A percentile compares a stretch with the other conserved stretches of the same genome.
Evolutionary conservation across 2,329 filamentous ascomycete genomes (phyloP).

Genomic region (Neofusicoccum sp.): DNA sequence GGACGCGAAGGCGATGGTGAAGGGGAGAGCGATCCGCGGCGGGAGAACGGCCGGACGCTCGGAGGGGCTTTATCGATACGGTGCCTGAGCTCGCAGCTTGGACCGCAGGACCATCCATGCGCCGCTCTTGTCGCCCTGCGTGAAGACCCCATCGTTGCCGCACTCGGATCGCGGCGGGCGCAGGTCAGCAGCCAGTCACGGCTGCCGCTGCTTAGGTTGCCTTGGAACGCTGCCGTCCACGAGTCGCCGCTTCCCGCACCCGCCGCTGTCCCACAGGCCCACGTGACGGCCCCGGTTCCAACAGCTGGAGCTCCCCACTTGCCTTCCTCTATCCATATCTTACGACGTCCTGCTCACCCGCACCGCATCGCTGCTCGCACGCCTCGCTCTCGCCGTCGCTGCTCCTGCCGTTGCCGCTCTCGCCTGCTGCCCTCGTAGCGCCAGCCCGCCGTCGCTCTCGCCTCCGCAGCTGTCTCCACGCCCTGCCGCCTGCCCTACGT

Average conservation of each 20-base stretch:
- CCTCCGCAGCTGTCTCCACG: background rate
- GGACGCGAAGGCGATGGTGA: background rate
- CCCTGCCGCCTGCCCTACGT: conserved; percentile 7
- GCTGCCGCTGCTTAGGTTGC: background rate
- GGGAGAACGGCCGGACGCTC: background rate
- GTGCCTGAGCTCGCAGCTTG: conserved; percentile 10
- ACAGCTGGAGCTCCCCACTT: conserved; percentile 14
- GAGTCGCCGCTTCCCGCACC: conserved; percentile 1
- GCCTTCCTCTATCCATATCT: conserved; percentile 1
- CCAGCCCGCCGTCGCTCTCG: background rate
- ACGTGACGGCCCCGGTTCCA: background rate
- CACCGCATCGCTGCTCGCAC: background rate
- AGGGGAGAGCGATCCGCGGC: background rate
- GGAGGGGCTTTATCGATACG: background rate
- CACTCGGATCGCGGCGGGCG: background rate
- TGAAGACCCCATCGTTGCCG: conserved; percentile 11
- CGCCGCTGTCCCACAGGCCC: background rate
- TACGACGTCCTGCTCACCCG: background rate
- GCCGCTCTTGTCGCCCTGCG: conserved; percentile 9
- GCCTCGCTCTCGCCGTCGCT: background rate
- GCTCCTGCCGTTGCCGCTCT: background rate
- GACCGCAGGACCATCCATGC: conserved; percentile 6
- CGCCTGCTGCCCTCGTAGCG: background rate
- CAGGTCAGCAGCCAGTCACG: conserved; percentile 4
- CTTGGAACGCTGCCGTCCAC: background rate